phyloP scores from a whole-genome alignment of 2,329 filamentous ascomycete genomes.

The Pestalotiopsis sp. region DNA sequence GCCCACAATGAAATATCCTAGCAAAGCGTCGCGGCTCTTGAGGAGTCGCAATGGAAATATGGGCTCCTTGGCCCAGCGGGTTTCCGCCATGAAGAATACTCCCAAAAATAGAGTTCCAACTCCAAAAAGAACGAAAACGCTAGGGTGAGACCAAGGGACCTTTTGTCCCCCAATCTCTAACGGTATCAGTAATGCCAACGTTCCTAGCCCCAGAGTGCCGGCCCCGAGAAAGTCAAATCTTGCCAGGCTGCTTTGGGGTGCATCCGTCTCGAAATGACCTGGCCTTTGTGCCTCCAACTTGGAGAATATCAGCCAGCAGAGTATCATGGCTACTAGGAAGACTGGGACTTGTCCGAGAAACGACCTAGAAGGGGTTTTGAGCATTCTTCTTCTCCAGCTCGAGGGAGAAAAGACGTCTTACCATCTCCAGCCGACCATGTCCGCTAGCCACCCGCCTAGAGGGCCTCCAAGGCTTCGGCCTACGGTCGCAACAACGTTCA shows the following conservation, averaged over 20 bases:
- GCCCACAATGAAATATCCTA: not conserved
- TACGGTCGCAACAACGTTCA: slow-evolving; percentile 51
- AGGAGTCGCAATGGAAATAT: not conserved
- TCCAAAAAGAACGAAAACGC: not conserved
- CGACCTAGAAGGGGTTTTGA: slow-evolving; percentile 38
- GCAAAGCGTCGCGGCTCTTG: not conserved
- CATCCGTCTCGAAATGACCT: not conserved
- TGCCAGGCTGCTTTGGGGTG: not conserved
- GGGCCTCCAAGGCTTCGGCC: slow-evolving; percentile 54
- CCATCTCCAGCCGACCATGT: slow-evolving; percentile 65
- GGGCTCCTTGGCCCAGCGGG: not conserved
- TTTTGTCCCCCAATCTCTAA: not conserved
- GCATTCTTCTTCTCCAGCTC: not conserved
- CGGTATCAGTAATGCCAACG: not conserved
- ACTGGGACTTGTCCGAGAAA: slow-evolving; percentile 59
- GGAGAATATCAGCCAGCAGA: slow-evolving; percentile 33
- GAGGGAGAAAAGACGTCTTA: not conserved
- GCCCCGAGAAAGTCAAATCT: not conserved
- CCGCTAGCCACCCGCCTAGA: slow-evolving; percentile 60
- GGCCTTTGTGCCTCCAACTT: not conserved
- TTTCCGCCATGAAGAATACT: not conserved
- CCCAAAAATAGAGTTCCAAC: not conserved
- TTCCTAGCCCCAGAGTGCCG: not conserved
- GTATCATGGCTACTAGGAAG: slow-evolving; percentile 47
- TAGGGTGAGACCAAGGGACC: not conserved